phyloP scores from a whole-genome alignment of 2,329 filamentous ascomycete species.

The Sporothrix variecibatus region DNA sequence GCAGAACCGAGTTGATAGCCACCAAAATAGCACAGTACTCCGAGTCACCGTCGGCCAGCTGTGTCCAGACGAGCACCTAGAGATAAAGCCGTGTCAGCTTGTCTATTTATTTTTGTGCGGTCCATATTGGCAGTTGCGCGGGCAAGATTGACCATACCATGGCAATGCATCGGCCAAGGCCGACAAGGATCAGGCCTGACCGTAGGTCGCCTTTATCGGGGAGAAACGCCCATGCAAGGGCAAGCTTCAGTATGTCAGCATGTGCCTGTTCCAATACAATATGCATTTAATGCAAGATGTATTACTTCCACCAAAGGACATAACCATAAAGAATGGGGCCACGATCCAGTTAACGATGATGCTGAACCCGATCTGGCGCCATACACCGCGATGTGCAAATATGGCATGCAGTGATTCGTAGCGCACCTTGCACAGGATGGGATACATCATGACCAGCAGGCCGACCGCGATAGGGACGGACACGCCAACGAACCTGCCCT shows the following conservation, averaged over 20 bases:
- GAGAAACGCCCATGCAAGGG: slow-evolving; percentile 67
- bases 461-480: slow-evolving; percentile 61
- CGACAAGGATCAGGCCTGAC: slow-evolving; percentile 76
- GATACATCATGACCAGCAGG: slow-evolving; percentile 90
- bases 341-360: slow-evolving; percentile 80
- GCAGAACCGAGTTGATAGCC: slow-evolving; percentile 72
- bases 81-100: not conserved
- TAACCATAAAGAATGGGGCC: slow-evolving; percentile 78
- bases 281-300: too few species aligned
- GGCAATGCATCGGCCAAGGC: slow-evolving; percentile 81
- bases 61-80: slow-evolving; percentile 63
- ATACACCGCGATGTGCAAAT: slow-evolving; percentile 62
- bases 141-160: slow-evolving; percentile 60
- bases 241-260: slow-evolving; percentile 48
- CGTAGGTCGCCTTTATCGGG: slow-evolving; percentile 60
- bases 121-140: not conserved
- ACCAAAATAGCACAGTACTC: slow-evolving; percentile 85
- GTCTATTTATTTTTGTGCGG: not conserved
- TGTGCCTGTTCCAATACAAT: not conserved
- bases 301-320: too few species aligned
- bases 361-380: slow-evolving; percentile 78
- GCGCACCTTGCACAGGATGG: slow-evolving; percentile 82
- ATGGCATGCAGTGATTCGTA: slow-evolving; percentile 73
- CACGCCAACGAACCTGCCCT: slow-evolving; percentile 65
- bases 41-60: slow-evolving; percentile 67